A percentile compares a stretch with the other conserved stretches of the same genome.
Conservation (phyloP, 1,284 basidiomycete species). For the Leucoagaricus sp. region DNA sequence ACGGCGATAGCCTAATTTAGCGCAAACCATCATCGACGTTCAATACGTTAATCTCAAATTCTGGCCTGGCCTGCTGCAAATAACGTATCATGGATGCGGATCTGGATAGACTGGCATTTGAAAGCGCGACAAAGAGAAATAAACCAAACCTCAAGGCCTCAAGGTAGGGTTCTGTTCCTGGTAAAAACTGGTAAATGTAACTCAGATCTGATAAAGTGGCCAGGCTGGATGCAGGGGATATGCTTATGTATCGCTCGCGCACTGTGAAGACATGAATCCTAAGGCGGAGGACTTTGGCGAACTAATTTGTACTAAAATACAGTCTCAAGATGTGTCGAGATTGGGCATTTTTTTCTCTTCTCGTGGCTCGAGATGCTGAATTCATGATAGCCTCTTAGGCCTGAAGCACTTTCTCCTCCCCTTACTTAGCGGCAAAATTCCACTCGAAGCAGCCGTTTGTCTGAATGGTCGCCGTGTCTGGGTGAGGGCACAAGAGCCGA, state of each 20-base stretch:
- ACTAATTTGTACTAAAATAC: slow-evolving; percentile 75
- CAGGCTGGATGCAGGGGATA: slow-evolving; percentile 83
- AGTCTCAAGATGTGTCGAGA: slow-evolving; percentile 77
- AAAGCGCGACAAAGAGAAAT: slow-evolving; percentile 84
- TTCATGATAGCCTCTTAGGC: slow-evolving; percentile 68
- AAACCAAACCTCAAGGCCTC: slow-evolving; percentile 84
- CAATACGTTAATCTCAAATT: slow-evolving; percentile 78
- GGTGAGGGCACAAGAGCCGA: slow-evolving; percentile 69
- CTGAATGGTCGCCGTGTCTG: slow-evolving; percentile 84
- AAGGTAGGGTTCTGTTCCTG: slow-evolving; percentile 15
- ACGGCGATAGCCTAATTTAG: slow-evolving; percentile 17
- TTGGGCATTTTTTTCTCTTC: slow-evolving; percentile 46
- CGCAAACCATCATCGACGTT: slow-evolving; percentile 59
- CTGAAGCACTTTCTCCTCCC: slow-evolving; percentile 75
- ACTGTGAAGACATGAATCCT: slow-evolving; percentile 90
- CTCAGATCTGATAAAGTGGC: too few species aligned
- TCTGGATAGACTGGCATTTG: slow-evolving; percentile 81
- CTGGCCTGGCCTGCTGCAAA: slow-evolving; percentile 70
- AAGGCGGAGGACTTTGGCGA: slow-evolving; percentile 89
- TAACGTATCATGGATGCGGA: slow-evolving; percentile 46
- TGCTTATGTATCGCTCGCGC: slow-evolving; percentile 80
- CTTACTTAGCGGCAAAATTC: slow-evolving; percentile 69
- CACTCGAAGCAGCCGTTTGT: slow-evolving; percentile 77
- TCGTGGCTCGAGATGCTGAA: slow-evolving; percentile 7
- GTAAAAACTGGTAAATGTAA: neutral